Percentiles rank a stretch among this genome's conserved stretches.
Evolutionary conservation across 352 stramenopile genomes (phyloP).

Genomic region (Bremia lactucae): DNA sequence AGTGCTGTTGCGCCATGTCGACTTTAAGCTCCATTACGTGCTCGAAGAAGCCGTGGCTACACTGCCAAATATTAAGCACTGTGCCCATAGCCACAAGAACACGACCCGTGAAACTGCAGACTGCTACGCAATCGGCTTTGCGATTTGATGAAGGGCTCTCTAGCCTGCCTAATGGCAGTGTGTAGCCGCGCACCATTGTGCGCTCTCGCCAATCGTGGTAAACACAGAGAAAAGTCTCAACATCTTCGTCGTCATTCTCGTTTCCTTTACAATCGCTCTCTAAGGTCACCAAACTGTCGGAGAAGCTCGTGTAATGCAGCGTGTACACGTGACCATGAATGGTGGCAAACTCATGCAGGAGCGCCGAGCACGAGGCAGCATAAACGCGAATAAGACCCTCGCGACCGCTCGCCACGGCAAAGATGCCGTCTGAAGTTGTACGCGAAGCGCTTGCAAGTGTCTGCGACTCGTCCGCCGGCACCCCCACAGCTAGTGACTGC

Average conservation of each 20-base stretch:
- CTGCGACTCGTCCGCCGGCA: conserved; percentile 20
- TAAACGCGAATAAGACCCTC: conserved; percentile 77
- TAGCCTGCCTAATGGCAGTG: conserved; percentile 62
- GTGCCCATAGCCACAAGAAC: conserved; percentile 67
- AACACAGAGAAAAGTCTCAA: conserved; percentile 75
- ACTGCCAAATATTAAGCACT: conserved; percentile 81
- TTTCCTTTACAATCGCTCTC: conserved; percentile 36
- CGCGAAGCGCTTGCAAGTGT: conserved; percentile 51
- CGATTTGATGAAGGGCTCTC: conserved; percentile 41
- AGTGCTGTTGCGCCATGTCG: conserved; percentile 64
- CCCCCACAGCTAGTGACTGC: conserved; percentile 41
- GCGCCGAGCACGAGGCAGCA: conserved; percentile 53
- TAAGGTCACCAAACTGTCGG: conserved; percentile 76
- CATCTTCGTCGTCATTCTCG: conserved; percentile 24
- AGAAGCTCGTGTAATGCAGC: conserved; percentile 81
- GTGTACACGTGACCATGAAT: conserved; percentile 62
- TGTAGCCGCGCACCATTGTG: conserved; percentile 74
- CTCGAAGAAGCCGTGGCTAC: conserved; percentile 77
- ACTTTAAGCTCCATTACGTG: conserved; percentile 83
- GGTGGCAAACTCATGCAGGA: conserved; percentile 73
- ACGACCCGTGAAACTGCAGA: conserved; percentile 76
- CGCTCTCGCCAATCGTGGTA: conserved; percentile 82
- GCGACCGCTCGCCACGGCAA: conserved; percentile 46
- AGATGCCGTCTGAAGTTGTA: conserved; percentile 56
- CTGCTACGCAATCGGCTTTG: conserved; percentile 57